Percentiles rank a stretch among this genome's conserved stretches.
phyloP scores from a whole-genome alignment of 768 basidiomycete genomes.

The Calocybe indica region DNA sequence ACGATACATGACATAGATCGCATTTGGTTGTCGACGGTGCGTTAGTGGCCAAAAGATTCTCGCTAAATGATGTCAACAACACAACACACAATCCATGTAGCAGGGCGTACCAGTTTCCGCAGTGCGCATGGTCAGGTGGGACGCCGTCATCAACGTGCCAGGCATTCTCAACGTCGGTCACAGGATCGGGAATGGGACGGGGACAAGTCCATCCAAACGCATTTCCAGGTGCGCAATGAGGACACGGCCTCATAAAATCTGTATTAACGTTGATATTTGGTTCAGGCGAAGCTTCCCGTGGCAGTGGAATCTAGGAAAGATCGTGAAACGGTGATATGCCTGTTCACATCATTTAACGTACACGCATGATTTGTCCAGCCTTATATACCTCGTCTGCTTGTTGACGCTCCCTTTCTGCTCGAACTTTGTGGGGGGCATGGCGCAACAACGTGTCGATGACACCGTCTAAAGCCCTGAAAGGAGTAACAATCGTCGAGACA shows the following conservation, averaged over 20 bases:
- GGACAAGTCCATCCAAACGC: slow-evolving; percentile 77
- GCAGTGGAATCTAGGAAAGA: slow-evolving; percentile 58
- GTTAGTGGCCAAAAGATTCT: slow-evolving; percentile 63
- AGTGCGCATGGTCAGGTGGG: slow-evolving; percentile 75
- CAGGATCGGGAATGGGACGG: slow-evolving; percentile 73
- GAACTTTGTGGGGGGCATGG: slow-evolving; percentile 60
- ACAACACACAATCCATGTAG: background rate
- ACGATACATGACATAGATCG: slow-evolving; percentile 76
- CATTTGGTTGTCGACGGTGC: slow-evolving; percentile 81
- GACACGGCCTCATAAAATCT: slow-evolving; percentile 73
- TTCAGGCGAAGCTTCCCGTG: slow-evolving; percentile 72
- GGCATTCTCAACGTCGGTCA: slow-evolving; percentile 59
- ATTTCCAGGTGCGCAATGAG: slow-evolving; percentile 68
- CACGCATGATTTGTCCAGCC: slow-evolving; percentile 54
- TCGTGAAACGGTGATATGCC: slow-evolving; percentile 2
- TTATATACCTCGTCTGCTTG: slow-evolving; percentile 83
- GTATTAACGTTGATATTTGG: slow-evolving; percentile 58
- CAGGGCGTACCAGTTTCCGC: slow-evolving; percentile 67
- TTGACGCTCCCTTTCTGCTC: slow-evolving; percentile 62
- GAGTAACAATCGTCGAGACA: slow-evolving; percentile 58
- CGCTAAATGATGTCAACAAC: slow-evolving; percentile 32
- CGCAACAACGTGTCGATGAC: slow-evolving; percentile 70
- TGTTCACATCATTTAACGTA: slow-evolving; percentile 19
- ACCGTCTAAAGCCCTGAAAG: slow-evolving; percentile 68
- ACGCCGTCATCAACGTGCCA: slow-evolving; percentile 74